These are phyloP conservation scores for Tricholoma matsutake DNA, from an alignment of 768 basidiomycete genomes.

Conservation along the genomic window DNA sequence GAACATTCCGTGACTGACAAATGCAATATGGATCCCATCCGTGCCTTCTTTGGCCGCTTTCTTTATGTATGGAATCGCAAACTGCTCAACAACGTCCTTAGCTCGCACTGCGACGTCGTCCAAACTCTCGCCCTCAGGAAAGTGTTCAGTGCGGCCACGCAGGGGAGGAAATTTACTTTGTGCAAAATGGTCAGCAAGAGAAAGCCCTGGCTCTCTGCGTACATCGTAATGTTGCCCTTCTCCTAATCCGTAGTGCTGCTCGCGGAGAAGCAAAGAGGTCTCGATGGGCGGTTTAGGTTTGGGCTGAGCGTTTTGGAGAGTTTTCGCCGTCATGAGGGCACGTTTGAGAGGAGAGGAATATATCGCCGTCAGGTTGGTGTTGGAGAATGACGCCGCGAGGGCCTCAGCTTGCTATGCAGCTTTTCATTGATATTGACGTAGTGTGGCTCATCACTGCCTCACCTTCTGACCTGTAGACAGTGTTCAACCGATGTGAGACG, in stretches of 20 bases:
- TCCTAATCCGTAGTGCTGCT: constrained; percentile 67
- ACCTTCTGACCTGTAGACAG: constrained; percentile 52
- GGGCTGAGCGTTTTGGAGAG: constrained; percentile 47
- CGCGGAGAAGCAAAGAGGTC: constrained; percentile 52
- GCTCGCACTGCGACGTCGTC: constrained; percentile 62
- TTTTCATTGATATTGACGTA: background rate
- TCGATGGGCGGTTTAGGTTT: constrained; percentile 44
- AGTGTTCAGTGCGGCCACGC: constrained; percentile 44
- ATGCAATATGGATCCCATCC: constrained; percentile 48
- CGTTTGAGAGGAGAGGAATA: constrained; percentile 68
- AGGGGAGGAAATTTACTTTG: constrained; percentile 52
- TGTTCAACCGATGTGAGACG: background rate
- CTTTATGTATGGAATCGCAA: constrained; percentile 56
- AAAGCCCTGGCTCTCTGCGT: constrained; percentile 25
- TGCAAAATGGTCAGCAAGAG: constrained; percentile 47
- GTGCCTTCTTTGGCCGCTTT: constrained; percentile 34
- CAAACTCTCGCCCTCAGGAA: constrained; percentile 70
- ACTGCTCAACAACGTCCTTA: constrained; percentile 42
- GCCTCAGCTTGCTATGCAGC: constrained; percentile 59
- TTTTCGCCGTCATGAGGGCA: constrained; percentile 58
- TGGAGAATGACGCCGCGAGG: constrained; percentile 50
- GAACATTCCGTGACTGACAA: constrained; percentile 77
- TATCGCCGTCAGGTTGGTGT: constrained; percentile 49
- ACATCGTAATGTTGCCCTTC: constrained; percentile 58
- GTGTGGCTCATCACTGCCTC: constrained; percentile 8